These are phyloP conservation scores for Ensete glaucum DNA, from an alignment of 176 grass and related monocot species.

Conservation along the genomic window DNA sequence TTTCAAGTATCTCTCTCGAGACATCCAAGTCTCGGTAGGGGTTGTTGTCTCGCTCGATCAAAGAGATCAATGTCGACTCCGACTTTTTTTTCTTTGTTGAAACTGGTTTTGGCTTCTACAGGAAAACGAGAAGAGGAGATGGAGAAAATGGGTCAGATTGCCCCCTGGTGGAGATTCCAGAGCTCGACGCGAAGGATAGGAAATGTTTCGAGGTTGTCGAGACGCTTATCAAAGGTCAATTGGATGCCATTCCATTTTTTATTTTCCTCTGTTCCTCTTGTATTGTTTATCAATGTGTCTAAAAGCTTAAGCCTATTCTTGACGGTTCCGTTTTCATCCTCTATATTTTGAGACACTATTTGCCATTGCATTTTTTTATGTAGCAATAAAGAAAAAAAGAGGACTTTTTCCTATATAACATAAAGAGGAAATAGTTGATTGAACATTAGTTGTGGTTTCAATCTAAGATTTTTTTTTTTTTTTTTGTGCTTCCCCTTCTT, in stretches of 20 bases:
- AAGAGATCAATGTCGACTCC: background rate
- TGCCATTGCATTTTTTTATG: no score
- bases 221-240: conserved; percentile 26
- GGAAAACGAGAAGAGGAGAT: background rate
- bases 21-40: conserved; percentile 17
- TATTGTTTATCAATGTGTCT: background rate
- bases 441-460: no score
- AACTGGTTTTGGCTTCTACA: background rate
- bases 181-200: conserved; percentile 16
- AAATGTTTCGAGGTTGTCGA: conserved; percentile 27
- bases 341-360: no score
- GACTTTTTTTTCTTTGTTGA: background rate
- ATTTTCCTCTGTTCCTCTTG: background rate
- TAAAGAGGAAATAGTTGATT: no score
- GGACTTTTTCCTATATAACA: no score
- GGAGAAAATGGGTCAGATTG: background rate
- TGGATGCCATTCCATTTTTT: background rate
- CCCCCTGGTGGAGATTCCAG: background rate
- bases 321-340: background rate
- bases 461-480: no score
- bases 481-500: background rate
- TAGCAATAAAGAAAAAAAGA: no score
- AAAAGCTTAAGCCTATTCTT: background rate
- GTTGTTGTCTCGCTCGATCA: background rate
- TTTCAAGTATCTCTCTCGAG: conserved; percentile 21